Evolutionary conservation across 441 rosid genomes (phyloP), one percentile per base, ranked within the genome.

Genomic region (Populus tomentosa): DNA sequence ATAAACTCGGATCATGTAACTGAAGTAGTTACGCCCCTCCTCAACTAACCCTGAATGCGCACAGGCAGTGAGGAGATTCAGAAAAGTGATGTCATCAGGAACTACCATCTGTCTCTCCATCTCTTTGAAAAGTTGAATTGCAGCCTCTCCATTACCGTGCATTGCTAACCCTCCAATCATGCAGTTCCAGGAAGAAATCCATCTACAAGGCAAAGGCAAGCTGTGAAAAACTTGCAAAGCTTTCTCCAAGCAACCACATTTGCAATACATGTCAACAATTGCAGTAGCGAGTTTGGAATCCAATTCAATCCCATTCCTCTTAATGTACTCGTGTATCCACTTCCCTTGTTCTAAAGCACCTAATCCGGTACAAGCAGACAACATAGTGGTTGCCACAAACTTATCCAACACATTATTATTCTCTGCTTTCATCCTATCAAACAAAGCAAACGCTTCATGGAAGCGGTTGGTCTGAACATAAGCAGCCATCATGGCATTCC

Each of bases 401-500:
- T 78, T 75, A 50, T 82, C 81, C 74, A 76, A 75, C 56, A 5
- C 75, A 14, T 77, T 81, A 40, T n/a, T 61, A 40, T 16, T 61
- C 75, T 71, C 87, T 50, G 68, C 62, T 24, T 81, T 79, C 86
- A 88, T 81, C 72, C 80, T 56, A 64, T 71, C 73, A 67, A 88
- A 84, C 63, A 86, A 79, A 73, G 23, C 83, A 46, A 83, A 72
- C 11, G 86, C 89, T 70, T 86, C 87, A 10, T 81, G 77, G 9
- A 84, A 75, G 36, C 68, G 66, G 61, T 59, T 67, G 62, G 24
- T 79, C 35, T 80, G 74, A 30, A 78, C 83, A 32, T 78, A 78
- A 26, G 84, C 85, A 63, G 74, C 79, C 59, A 87, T 81, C 82
- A 87, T 80, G 10, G 87, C 84, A 70, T 80, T 87, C 86, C 90